Evolutionary conservation across 1,284 basidiomycete genomes (phyloP).

Genomic region (Heliocybe sulcata): DNA sequence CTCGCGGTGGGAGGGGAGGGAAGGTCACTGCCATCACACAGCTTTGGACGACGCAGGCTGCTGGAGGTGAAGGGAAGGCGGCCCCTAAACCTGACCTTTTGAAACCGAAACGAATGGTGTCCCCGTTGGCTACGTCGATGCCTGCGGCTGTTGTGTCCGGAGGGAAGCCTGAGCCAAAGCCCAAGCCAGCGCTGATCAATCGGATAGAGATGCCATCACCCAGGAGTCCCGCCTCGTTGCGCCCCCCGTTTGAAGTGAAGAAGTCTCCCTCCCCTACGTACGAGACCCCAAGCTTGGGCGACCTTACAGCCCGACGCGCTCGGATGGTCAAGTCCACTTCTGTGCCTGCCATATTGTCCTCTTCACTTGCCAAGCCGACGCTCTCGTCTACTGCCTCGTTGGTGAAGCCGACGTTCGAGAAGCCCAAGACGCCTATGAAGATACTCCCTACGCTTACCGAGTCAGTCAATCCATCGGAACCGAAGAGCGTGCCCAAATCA

Average conservation of each 20-base stretch:
- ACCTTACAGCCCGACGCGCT: conserved; percentile 20
- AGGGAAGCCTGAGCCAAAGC: conserved; percentile 5
- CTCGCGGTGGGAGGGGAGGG: conserved; percentile 72
- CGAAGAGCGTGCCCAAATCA: conserved; percentile 16
- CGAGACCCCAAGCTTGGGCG: conserved; percentile 9
- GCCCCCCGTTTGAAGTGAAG: neutral
- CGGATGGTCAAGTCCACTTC: conserved; percentile 44
- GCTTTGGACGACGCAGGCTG: conserved; percentile 49
- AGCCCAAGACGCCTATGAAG: conserved; percentile 4
- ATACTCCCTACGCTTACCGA: conserved; percentile 1
- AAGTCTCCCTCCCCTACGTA: conserved; percentile 4
- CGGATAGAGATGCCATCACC: conserved; percentile 7
- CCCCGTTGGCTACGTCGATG: conserved; percentile 8
- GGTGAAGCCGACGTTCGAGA: conserved; percentile 27
- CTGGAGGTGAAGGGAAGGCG: neutral
- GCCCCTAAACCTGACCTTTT: conserved; percentile 4
- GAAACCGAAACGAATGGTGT: neutral
- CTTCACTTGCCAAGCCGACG: conserved; percentile 61
- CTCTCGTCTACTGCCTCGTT: conserved; percentile 70
- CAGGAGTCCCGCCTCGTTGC: neutral
- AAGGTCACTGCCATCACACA: conserved; percentile 67
- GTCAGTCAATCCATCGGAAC: conserved; percentile 11
- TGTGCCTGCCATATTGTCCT: conserved; percentile 59
- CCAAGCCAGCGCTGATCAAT: conserved; percentile 8
- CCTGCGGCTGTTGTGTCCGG: neutral